A percentile compares a stretch with the other conserved stretches of the same genome.
These are phyloP conservation scores for Melaleuca quinquenervia DNA, from an alignment of 345 rosid genomes.

Conservation along the genomic window DNA sequence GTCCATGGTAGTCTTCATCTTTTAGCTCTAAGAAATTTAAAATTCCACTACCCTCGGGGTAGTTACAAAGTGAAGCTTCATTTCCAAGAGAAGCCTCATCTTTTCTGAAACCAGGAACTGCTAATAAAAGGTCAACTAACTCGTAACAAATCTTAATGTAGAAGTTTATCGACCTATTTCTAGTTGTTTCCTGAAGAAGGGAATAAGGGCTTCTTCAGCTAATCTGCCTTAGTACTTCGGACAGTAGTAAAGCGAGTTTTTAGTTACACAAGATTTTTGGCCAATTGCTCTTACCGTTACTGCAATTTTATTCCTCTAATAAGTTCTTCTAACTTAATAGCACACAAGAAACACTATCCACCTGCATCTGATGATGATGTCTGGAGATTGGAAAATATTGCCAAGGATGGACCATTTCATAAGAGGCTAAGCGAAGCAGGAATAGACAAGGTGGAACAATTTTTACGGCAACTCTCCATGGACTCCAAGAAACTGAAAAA, in stretches of 20 bases:
- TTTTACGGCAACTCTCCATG: constrained; percentile 37
- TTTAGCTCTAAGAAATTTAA: neutral
- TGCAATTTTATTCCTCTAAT: neutral
- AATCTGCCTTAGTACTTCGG: fast-evolving
- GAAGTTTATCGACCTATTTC: neutral
- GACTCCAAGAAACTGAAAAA: constrained; percentile 10
- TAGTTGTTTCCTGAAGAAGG: neutral
- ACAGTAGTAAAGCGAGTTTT: neutral
- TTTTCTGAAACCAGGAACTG: neutral
- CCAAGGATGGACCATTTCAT: constrained; percentile 67
- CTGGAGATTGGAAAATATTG: constrained; percentile 84
- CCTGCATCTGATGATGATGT: constrained; percentile 68
- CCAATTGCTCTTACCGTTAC: neutral
- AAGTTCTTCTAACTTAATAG: constrained; percentile 15
- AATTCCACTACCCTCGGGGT: neutral
- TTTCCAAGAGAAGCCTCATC: neutral
- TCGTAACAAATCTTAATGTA: neutral
- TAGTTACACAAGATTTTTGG: neutral
- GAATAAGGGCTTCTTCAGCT: neutral
- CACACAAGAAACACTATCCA: constrained; percentile 71
- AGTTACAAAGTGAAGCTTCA: neutral
- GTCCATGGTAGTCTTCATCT: neutral
- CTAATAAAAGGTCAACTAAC: neutral
- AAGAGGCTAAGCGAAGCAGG: constrained; percentile 63
- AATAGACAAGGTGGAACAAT: constrained; percentile 50